A percentile compares a stretch with the other conserved stretches of the same genome.
These are phyloP conservation scores for Chlorophyllum brunneum DNA, from an alignment of 768 basidiomycete genomes.

Conservation along the genomic window DNA sequence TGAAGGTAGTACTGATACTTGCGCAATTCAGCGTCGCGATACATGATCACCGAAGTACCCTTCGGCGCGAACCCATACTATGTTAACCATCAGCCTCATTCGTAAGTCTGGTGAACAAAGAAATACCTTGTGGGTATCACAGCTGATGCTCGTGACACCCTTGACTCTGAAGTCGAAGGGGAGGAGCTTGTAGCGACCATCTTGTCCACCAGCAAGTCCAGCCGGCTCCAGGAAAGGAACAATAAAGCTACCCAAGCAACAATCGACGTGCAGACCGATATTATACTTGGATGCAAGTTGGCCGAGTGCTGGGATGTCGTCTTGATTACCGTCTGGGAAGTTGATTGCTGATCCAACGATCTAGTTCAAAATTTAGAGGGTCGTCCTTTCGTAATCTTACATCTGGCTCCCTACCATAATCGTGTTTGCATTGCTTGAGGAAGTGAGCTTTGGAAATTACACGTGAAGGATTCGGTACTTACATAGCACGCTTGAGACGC, in stretches of 20 bases:
- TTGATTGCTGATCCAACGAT: conserved; percentile 84
- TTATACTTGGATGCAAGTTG: conserved; percentile 69
- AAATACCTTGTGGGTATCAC: conserved; percentile 89
- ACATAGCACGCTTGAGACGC: conserved; percentile 85
- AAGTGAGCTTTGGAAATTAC: background rate
- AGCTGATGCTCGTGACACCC: conserved; percentile 93
- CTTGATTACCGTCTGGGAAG: conserved; percentile 84
- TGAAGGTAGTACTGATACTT: conserved; percentile 84
- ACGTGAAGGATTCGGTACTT: conserved; percentile 26
- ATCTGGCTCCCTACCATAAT: conserved; percentile 57
- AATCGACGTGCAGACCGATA: conserved; percentile 90
- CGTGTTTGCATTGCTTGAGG: conserved; percentile 74
- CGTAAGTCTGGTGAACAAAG: background rate
- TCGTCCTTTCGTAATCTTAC: background rate
- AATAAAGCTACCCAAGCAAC: conserved; percentile 92
- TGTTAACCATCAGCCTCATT: conserved; percentile 6
- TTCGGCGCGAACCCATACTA: conserved; percentile 95
- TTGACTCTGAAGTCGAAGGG: conserved; percentile 89
- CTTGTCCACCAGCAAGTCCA: conserved; percentile 58
- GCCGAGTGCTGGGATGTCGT: conserved; percentile 79
- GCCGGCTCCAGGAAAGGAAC: conserved; percentile 86
- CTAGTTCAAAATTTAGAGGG: conserved; percentile 29
- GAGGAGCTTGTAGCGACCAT: conserved; percentile 50
- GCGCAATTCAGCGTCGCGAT: conserved; percentile 72
- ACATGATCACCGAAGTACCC: conserved; percentile 96